These are phyloP conservation scores for Geosiphon pyriformis DNA, from an alignment of 192 early-diverging fungal species.

Conservation along the genomic window DNA sequence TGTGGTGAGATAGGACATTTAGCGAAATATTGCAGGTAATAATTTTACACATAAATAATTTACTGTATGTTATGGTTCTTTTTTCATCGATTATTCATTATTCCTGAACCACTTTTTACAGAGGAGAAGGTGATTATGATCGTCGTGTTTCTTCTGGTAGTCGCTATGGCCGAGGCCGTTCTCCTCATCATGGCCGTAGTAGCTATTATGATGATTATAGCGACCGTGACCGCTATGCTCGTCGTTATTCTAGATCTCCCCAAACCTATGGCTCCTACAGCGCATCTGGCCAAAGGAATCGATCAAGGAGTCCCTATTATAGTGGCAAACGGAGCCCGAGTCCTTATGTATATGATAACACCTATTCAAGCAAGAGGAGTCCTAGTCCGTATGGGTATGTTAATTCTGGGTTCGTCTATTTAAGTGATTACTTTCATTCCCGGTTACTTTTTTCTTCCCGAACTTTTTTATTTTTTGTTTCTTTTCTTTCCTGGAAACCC, in stretches of 20 bases:
- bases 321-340: slow-evolving; percentile 17
- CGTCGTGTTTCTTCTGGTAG: slow-evolving; percentile 32
- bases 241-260: slow-evolving; percentile 40
- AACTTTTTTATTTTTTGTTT: slow-evolving; percentile 1
- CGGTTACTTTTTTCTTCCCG: slow-evolving; percentile 9
- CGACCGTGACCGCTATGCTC: slow-evolving; percentile 21
- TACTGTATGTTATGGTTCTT: background rate
- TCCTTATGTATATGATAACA: slow-evolving; percentile 17
- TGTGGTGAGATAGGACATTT: slow-evolving; percentile 48
- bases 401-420: background rate
- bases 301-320: slow-evolving; percentile 9
- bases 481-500: slow-evolving; percentile 1
- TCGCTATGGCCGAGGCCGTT: slow-evolving; percentile 32
- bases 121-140: slow-evolving; percentile 34
- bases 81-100: background rate
- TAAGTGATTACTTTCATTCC: background rate
- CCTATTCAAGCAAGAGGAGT: slow-evolving; percentile 16
- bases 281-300: slow-evolving; percentile 1
- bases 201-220: slow-evolving; percentile 32
- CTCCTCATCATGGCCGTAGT: slow-evolving; percentile 29
- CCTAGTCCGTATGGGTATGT: slow-evolving; percentile 29
- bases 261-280: slow-evolving; percentile 24
- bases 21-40: slow-evolving; percentile 45
- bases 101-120: slow-evolving; percentile 1
- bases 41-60: background rate